Conservation (phyloP, 2,329 filamentous ascomycete species). For the Pseudogymnoascus sp. region DNA sequence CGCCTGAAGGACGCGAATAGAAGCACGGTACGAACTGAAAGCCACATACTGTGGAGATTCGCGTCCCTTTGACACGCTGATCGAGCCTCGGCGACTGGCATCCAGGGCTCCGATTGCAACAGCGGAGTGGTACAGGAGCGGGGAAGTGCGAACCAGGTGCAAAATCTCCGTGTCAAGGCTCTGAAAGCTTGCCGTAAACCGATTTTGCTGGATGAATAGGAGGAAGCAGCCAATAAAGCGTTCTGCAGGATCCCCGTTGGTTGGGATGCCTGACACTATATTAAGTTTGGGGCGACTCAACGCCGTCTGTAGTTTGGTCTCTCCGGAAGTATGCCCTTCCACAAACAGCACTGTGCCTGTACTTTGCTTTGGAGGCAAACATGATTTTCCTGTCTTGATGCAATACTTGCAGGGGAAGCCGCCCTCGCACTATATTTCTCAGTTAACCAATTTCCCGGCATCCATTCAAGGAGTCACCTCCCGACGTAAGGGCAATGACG, state of each 20-base stretch:
- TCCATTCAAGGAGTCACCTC: neutral
- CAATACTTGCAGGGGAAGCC: conserved; percentile 21
- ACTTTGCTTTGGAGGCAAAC: conserved; percentile 15
- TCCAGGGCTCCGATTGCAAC: conserved; percentile 21
- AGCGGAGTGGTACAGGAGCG: conserved; percentile 20
- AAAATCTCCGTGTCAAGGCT: conserved; percentile 16
- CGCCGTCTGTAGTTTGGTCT: neutral
- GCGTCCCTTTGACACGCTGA: neutral
- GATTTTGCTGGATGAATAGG: conserved; percentile 19
- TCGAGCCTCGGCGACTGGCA: conserved; percentile 13
- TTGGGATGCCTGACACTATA: neutral
- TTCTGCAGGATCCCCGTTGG: neutral
- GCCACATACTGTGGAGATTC: conserved; percentile 14
- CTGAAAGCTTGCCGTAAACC: conserved; percentile 17
- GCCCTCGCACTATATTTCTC: conserved; percentile 20
- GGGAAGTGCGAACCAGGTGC: conserved; percentile 16
- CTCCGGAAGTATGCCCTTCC: neutral
- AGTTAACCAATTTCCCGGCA: conserved; percentile 8
- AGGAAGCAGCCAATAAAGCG: conserved; percentile 19
- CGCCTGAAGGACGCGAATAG: conserved; percentile 15
- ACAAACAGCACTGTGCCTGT: neutral
- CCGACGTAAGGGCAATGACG: neutral
- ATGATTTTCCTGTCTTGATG: conserved; percentile 18
- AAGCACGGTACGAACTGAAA: conserved; percentile 19
- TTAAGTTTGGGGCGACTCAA: neutral